A percentile compares a stretch with the other conserved stretches of the same genome.
Conservation (phyloP, 345 rosid species). For the Pistacia atlantica region DNA sequence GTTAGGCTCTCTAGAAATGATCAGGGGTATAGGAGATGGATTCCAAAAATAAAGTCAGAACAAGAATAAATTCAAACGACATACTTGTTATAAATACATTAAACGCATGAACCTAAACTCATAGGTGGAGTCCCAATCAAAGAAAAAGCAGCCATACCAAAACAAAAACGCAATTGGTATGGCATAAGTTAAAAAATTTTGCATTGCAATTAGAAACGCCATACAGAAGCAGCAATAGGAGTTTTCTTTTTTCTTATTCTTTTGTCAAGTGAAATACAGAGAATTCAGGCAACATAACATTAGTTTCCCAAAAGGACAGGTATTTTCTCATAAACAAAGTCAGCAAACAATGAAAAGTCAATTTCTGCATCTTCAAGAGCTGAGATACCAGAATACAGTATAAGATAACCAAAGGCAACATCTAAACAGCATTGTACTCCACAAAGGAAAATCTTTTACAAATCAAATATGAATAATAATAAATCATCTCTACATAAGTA, state of each 20-base stretch:
- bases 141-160: not conserved
- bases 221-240: not conserved
- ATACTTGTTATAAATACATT: not conserved
- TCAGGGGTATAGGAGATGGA: not conserved
- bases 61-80: not conserved
- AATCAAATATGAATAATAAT: too few species aligned
- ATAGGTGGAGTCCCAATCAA: not conserved
- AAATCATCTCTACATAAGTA: not conserved
- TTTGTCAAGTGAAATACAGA: conserved; percentile 3
- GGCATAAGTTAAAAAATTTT: not conserved
- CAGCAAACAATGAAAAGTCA: not conserved
- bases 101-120: not conserved
- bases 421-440: not conserved
- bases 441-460: not conserved
- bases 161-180: not conserved
- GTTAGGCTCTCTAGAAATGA: conserved; percentile 1
- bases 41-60: not conserved
- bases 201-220: not conserved
- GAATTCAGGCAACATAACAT: not conserved
- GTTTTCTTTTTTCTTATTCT: not conserved
- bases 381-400: not conserved
- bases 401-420: not conserved
- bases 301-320: not conserved
- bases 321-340: not conserved
- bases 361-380: not conserved